Evolutionary conservation across 805 yeast genomes (phyloP).

Genomic region (Ogataea naganishii): DNA sequence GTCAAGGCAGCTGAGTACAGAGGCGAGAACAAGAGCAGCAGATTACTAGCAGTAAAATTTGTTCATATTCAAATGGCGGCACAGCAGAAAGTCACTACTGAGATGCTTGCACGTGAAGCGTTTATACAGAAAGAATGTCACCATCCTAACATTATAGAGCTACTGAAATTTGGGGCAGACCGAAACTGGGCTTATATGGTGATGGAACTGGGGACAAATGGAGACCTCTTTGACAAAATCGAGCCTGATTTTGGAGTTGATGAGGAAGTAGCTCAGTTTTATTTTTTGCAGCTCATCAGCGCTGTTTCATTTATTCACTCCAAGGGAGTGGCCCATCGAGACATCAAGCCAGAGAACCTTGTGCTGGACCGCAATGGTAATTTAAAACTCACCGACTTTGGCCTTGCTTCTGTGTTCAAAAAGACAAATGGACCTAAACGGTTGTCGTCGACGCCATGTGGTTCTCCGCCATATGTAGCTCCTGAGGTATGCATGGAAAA

Average conservation of each 20-base stretch:
- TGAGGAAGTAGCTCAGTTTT: constrained; percentile 57
- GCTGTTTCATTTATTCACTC: constrained; percentile 55
- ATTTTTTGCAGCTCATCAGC: constrained; percentile 54
- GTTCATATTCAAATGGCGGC: constrained; percentile 31
- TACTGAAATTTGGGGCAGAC: constrained; percentile 46
- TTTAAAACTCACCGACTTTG: constrained; percentile 70
- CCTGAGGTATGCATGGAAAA: constrained; percentile 50
- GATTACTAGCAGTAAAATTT: constrained; percentile 49
- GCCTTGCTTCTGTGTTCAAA: constrained; percentile 55
- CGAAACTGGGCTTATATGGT: constrained; percentile 54
- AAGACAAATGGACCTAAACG: constrained; percentile 38
- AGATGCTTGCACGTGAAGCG: constrained; percentile 42
- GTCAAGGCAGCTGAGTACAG: constrained; percentile 40
- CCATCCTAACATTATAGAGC: constrained; percentile 52
- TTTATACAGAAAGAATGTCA: constrained; percentile 49
- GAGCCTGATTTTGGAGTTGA: constrained; percentile 70
- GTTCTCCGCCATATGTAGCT: constrained; percentile 74
- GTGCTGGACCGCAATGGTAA: constrained; percentile 56
- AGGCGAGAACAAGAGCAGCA: constrained; percentile 24
- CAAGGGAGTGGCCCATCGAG: constrained; percentile 60
- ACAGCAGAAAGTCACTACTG: constrained; percentile 21
- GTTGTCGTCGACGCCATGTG: constrained; percentile 46
- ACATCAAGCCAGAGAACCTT: constrained; percentile 63
- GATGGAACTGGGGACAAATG: constrained; percentile 64
- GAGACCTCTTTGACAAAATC: constrained; percentile 71